Evolutionary conservation across 139 green algal genomes (phyloP), one percentile per base, ranked within the genome.

Genomic region (Desmodesmus armatus): DNA sequence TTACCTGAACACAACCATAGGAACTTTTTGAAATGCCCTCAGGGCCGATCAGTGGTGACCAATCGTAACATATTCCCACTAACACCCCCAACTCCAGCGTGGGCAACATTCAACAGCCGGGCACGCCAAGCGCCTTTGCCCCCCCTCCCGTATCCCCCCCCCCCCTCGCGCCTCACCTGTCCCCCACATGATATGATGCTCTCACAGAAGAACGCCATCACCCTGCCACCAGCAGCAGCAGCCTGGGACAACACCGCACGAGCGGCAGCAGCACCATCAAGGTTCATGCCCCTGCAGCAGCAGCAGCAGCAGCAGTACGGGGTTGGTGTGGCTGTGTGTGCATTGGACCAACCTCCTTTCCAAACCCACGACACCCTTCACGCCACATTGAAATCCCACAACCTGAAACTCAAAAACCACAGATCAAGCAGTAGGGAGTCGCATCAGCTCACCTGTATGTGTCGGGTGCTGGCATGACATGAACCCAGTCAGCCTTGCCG

Each of bases 111-210:
- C n/a, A n/a, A n/a, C n/a, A n/a, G n/a, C n/a, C n/a, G n/a, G n/a
- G n/a, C n/a, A n/a, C n/a, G n/a, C n/a, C n/a, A n/a, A n/a, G n/a
- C n/a, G n/a, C n/a, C n/a, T n/a, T n/a, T n/a, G 13, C 47, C 47
- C 47, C 47, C 47, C 47, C 47, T 13, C 47, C 7, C 9, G 9
- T 13, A 55, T 13, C 47, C 47, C 7, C 7, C 47, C 47, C 47
- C 47, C 7, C 47, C 7, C 47, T 29, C 43, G 2, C 73, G 6
- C 11, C 11, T 72, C 66, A 96, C 89, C 87, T 96, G 93, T 27
- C 93, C 93, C 1, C 89, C 94, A 80, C 94, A 96, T 9, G 89
- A 94, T 41, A 93, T 89, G 6, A 95, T 80, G 25, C 78, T 87
- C 80, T 96, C 93, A 55, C 58, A 88, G 55, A 93, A 91, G 85